These are phyloP conservation scores for Daldinia sp. DNA, from an alignment of 2,329 filamentous ascomycete genomes.

Conservation along the genomic window DNA sequence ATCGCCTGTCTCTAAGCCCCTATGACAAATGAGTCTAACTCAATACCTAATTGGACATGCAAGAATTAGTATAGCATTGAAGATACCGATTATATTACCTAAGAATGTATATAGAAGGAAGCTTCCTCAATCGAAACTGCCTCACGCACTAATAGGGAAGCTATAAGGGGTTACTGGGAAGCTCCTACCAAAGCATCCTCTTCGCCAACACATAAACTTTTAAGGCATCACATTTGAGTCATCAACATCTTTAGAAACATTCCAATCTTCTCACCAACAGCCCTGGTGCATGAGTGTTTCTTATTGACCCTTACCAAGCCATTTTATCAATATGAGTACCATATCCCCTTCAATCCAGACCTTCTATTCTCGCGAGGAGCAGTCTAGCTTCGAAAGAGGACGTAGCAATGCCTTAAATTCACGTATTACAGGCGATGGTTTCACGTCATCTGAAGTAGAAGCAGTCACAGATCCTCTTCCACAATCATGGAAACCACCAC, in stretches of 20 bases:
- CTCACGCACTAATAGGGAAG: background rate
- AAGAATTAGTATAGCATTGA: too few relatives aligned
- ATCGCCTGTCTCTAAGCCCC: too few relatives aligned
- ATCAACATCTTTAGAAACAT: background rate
- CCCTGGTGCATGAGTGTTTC: background rate
- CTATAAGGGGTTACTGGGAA: background rate
- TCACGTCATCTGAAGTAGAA: slow-evolving; percentile 62
- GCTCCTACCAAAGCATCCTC: background rate
- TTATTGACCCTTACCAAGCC: background rate
- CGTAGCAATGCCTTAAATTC: slow-evolving; percentile 25
- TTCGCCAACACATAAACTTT: background rate
- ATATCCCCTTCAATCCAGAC: slow-evolving; percentile 52
- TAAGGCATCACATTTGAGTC: background rate
- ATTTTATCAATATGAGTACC: slow-evolving; percentile 40
- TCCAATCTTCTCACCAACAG: background rate
- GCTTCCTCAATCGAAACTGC: background rate
- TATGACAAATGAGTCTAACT: too few relatives aligned
- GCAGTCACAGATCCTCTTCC: slow-evolving; percentile 55
- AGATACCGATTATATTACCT: background rate
- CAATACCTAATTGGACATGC: too few relatives aligned
- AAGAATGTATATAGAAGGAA: background rate
- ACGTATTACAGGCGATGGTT: slow-evolving; percentile 60
- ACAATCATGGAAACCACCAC: slow-evolving; percentile 56
- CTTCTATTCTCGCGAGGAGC: slow-evolving; percentile 51
- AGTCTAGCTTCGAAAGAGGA: background rate